Percentiles rank a stretch among this genome's conserved stretches.
Conservation (phyloP, 2,329 filamentous ascomycete genomes). For the Botryotinia calthae region DNA sequence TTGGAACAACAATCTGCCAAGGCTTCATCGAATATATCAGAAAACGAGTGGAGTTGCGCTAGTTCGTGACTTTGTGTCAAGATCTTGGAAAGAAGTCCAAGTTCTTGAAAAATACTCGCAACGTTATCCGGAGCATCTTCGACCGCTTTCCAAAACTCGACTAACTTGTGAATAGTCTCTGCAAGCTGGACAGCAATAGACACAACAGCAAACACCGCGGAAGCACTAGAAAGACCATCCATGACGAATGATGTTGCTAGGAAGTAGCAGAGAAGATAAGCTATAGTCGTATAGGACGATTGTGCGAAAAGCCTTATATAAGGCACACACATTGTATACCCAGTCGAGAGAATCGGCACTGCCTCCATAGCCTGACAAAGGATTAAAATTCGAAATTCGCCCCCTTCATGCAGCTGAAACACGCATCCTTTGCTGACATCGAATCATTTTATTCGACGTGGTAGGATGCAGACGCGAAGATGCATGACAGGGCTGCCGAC, state of each 20-base stretch:
- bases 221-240: slow-evolving; percentile 4
- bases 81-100: slow-evolving; percentile 10
- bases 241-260: neutral
- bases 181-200: slow-evolving; percentile 5
- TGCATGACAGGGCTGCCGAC: neutral
- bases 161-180: slow-evolving; percentile 1
- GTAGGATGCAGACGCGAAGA: slow-evolving; percentile 4
- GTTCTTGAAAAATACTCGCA: neutral
- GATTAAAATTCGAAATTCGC: neutral
- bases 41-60: neutral
- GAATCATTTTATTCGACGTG: slow-evolving; percentile 4
- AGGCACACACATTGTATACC: neutral
- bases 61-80: neutral
- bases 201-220: neutral
- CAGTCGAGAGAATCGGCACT: neutral
- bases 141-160: slow-evolving; percentile 13
- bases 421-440: neutral
- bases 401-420: neutral
- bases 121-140: slow-evolving; percentile 9
- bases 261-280: neutral
- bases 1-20: slow-evolving; percentile 1
- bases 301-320: slow-evolving; percentile 6
- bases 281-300: neutral
- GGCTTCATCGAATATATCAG: neutral
- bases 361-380: slow-evolving; percentile 2